phyloP scores from a whole-genome alignment of 805 yeast genomes.

The Ogataea populi-albae region DNA sequence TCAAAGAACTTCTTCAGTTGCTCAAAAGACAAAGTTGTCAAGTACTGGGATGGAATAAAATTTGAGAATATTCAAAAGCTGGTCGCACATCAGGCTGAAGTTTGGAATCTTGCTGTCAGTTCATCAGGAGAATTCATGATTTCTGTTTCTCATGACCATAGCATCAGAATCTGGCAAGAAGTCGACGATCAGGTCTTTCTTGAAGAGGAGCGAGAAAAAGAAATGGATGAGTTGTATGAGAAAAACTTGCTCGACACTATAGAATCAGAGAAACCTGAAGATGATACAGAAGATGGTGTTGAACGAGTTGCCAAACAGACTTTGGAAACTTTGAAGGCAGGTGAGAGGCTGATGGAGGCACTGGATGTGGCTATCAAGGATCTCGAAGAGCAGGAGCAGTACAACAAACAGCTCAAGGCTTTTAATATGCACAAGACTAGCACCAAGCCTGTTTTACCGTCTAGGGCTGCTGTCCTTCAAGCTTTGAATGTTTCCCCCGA shows the following conservation, averaged over 20 bases:
- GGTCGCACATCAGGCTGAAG: slow-evolving; percentile 85
- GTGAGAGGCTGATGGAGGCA: slow-evolving; percentile 91
- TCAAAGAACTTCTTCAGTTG: slow-evolving; percentile 86
- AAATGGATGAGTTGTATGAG: slow-evolving; percentile 89
- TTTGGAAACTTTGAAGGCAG: slow-evolving; percentile 87
- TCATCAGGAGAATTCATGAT: slow-evolving; percentile 67
- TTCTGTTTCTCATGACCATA: slow-evolving; percentile 88
- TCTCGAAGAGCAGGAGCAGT: slow-evolving; percentile 52
- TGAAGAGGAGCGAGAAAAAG: slow-evolving; percentile 96
- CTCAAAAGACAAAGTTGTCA: slow-evolving; percentile 83
- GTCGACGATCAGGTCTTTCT: slow-evolving; percentile 94
- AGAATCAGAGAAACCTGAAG: slow-evolving; percentile 45
- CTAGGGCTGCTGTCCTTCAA: slow-evolving; percentile 65
- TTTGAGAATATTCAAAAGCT: slow-evolving; percentile 90
- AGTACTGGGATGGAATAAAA: slow-evolving; percentile 98
- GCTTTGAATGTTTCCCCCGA: slow-evolving; percentile 73
- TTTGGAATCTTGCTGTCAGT: slow-evolving; percentile 87
- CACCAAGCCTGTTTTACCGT: slow-evolving; percentile 56
- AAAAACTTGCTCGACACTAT: slow-evolving; percentile 69
- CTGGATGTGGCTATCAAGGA: slow-evolving; percentile 78
- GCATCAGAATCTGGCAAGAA: slow-evolving; percentile 89
- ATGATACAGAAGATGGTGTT: slow-evolving; percentile 43
- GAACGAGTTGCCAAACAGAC: slow-evolving; percentile 77
- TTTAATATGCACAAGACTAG: slow-evolving; percentile 42
- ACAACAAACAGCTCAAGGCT: slow-evolving; percentile 38